Percentiles rank a stretch among this genome's conserved stretches.
These are phyloP conservation scores for Aspergillus quadricinctus DNA, from an alignment of 2,329 filamentous ascomycete species.

Conservation along the genomic window DNA sequence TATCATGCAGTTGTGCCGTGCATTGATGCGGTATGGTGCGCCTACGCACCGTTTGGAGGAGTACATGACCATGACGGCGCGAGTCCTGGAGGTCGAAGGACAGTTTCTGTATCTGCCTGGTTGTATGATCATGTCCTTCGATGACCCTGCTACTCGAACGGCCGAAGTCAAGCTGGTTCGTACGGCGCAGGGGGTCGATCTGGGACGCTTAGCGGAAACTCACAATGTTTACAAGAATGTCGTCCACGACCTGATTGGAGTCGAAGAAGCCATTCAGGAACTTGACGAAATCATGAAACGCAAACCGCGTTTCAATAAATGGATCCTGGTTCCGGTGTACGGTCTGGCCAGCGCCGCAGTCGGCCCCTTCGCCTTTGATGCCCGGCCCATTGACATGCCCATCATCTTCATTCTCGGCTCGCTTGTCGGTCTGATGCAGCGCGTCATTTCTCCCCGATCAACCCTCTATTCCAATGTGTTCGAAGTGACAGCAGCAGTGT, in stretches of 20 bases:
- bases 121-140: constrained; percentile 62
- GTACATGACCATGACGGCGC: constrained; percentile 82
- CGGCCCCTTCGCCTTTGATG: constrained; percentile 73
- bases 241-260: constrained; percentile 40
- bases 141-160: constrained; percentile 42
- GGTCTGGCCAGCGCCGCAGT: constrained; percentile 70
- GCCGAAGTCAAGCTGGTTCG: constrained; percentile 41
- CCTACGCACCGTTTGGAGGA: constrained; percentile 86
- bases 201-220: constrained; percentile 39
- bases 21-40: constrained; percentile 83
- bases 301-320: constrained; percentile 51
- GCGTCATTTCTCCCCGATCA: constrained; percentile 69
- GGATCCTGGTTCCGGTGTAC: constrained; percentile 60
- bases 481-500: constrained; percentile 58
- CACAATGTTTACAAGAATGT: constrained; percentile 44
- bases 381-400: constrained; percentile 71
- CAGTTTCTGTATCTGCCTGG: constrained; percentile 73
- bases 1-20: constrained; percentile 76
- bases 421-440: constrained; percentile 67
- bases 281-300: constrained; percentile 51
- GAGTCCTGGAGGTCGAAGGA: constrained; percentile 78
- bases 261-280: constrained; percentile 38
- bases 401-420: constrained; percentile 70
- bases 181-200: constrained; percentile 37
- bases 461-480: constrained; percentile 62